phyloP scores from a whole-genome alignment of 257 asterid species.

The Echium plantagineum region DNA sequence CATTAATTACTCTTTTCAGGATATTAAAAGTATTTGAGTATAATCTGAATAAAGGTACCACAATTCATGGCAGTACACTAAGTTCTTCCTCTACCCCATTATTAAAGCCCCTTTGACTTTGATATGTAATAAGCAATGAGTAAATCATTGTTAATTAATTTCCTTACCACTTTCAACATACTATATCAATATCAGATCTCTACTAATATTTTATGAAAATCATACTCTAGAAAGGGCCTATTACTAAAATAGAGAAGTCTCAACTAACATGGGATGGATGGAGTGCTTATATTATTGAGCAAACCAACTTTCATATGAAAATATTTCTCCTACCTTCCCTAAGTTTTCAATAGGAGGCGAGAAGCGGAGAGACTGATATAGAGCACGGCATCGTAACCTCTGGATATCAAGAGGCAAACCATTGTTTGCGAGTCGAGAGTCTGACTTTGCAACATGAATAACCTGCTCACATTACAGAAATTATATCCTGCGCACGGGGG shows the following conservation, averaged over 20 bases:
- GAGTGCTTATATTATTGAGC: neutral
- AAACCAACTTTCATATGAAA: neutral
- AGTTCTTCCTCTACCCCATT: neutral
- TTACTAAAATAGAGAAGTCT: neutral
- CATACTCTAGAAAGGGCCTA: neutral
- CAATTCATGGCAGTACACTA: too few species aligned
- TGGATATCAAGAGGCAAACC: conserved; percentile 90
- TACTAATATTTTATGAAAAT: too few species aligned
- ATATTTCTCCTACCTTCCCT: conserved; percentile 56
- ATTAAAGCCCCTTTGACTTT: too few species aligned
- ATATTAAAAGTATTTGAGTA: too few species aligned
- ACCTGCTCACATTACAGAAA: conserved; percentile 37
- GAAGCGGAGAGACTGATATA: conserved; percentile 76
- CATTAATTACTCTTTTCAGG: neutral
- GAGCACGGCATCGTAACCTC: conserved; percentile 90
- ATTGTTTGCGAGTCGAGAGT: conserved; percentile 93
- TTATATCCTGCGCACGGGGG: neutral
- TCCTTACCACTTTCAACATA: too few species aligned
- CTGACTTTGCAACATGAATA: conserved; percentile 88
- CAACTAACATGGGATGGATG: neutral
- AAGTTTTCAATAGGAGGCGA: conserved; percentile 66
- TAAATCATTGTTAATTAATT: too few species aligned
- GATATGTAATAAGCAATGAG: neutral
- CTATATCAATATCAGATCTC: neutral
- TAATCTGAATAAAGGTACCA: neutral